Evolutionary conservation across 139 green algal species (phyloP).

Genomic region (Coelastrella sp.): DNA sequence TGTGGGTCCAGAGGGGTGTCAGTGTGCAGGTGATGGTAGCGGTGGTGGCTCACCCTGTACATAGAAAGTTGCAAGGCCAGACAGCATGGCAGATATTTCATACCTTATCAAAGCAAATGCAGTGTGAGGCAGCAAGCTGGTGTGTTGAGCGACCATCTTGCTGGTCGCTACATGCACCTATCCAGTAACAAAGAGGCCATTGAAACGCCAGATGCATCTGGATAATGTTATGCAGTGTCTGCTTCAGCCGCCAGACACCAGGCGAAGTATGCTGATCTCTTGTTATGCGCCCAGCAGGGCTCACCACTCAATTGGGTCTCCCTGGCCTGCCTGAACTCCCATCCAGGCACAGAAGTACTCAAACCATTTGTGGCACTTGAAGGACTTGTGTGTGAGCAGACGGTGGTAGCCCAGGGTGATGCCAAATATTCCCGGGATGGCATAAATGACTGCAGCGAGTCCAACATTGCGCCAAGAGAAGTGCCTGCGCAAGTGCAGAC

Average conservation of each 20-base stretch:
- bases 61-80: not conserved
- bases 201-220: not conserved
- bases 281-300: not conserved
- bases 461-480: conserved; percentile 55
- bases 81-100: not conserved
- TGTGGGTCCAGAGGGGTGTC: conserved; percentile 90
- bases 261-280: not conserved
- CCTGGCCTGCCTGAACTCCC: conserved; percentile 15
- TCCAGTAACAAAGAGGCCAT: too few relatives aligned
- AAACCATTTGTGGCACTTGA: conserved; percentile 32
- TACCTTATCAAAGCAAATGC: not conserved
- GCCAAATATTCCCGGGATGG: conserved; percentile 86
- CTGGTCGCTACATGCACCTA: too few relatives aligned
- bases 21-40: conserved; percentile 91
- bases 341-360: conserved; percentile 30
- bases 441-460: conserved; percentile 73
- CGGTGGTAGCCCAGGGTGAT: conserved; percentile 91
- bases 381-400: conserved; percentile 66
- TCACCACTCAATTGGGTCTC: conserved; percentile 41
- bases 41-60: conserved; percentile 52
- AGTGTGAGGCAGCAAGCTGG: not conserved
- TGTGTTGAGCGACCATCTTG: not conserved
- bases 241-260: not conserved
- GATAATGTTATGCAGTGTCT: not conserved
- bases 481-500: not conserved